A percentile compares a stretch with the other conserved stretches of the same genome.
These are phyloP conservation scores for Fusarium clavum DNA, from an alignment of 2,329 filamentous ascomycete genomes.

Conservation along the genomic window DNA sequence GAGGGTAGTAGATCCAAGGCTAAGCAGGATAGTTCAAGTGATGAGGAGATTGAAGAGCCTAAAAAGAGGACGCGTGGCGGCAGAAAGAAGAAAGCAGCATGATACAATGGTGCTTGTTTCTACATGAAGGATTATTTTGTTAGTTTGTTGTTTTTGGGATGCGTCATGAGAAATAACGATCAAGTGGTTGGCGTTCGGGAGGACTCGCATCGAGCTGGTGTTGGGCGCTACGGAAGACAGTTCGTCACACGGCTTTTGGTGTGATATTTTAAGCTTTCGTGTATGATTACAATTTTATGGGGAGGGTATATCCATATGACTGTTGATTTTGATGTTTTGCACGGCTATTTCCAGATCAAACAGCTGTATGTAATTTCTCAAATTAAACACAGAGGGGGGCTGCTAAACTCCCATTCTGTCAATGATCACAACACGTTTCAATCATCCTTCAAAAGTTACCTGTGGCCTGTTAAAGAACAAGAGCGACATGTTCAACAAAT, in stretches of 20 bases:
- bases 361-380: slow-evolving; percentile 1
- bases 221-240: slow-evolving; percentile 40
- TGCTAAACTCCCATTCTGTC: not conserved
- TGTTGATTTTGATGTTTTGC: slow-evolving; percentile 2
- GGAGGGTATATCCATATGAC: not conserved
- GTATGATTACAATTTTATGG: slow-evolving; percentile 7
- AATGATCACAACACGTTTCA: not conserved
- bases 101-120: slow-evolving; percentile 9
- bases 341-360: not conserved
- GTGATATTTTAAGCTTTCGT: slow-evolving; percentile 24
- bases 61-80: slow-evolving; percentile 62
- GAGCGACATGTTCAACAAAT: not conserved
- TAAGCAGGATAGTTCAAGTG: slow-evolving; percentile 65
- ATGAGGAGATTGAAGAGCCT: slow-evolving; percentile 63
- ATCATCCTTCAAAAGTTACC: not conserved
- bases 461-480: not conserved
- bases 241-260: slow-evolving; percentile 32
- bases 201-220: slow-evolving; percentile 44
- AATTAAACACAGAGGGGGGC: not conserved
- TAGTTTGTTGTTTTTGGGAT: slow-evolving; percentile 21
- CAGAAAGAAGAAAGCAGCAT: slow-evolving; percentile 62
- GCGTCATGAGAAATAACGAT: slow-evolving; percentile 46
- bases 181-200: slow-evolving; percentile 44
- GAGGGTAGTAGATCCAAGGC: slow-evolving; percentile 54
- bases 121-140: not conserved